Percentiles rank a stretch among this genome's conserved stretches.
Evolutionary conservation across 495 filamentous ascomycete species (phyloP).

Genomic region (Pseudotulostoma volvatum): DNA sequence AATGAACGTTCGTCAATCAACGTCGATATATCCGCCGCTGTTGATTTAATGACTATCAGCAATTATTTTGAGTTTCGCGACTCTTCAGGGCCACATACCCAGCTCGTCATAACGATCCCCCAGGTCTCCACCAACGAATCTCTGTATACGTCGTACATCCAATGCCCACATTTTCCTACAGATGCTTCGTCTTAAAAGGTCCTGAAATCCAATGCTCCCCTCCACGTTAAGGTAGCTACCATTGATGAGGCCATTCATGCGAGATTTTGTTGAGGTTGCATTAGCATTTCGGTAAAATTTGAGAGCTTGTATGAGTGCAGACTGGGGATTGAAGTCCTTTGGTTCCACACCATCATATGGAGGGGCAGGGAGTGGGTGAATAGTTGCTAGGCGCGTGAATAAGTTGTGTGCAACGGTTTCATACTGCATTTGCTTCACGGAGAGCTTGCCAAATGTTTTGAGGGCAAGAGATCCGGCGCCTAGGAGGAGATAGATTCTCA

Average conservation of each 20-base stretch:
- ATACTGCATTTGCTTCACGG: constrained; percentile 45
- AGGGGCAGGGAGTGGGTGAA: constrained; percentile 33
- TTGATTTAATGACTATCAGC: background rate
- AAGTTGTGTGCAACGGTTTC: constrained; percentile 42
- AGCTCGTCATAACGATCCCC: constrained; percentile 21
- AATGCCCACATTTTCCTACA: constrained; percentile 27
- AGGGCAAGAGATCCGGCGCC: constrained; percentile 39
- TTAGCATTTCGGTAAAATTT: constrained; percentile 25
- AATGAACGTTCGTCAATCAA: constrained; percentile 20
- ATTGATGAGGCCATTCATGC: constrained; percentile 20
- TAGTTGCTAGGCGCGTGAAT: constrained; percentile 39
- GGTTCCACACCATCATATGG: constrained; percentile 25
- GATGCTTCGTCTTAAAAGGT: constrained; percentile 21
- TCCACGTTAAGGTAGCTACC: constrained; percentile 25
- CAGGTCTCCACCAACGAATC: constrained; percentile 24
- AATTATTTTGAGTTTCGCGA: too few species aligned
- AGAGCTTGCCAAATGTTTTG: constrained; percentile 35
- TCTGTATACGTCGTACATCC: constrained; percentile 23
- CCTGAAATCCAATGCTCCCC: constrained; percentile 25
- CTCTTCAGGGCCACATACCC: too few species aligned
- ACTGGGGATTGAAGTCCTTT: constrained; percentile 29
- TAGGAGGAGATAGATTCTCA: constrained; percentile 36
- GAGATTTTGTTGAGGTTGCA: constrained; percentile 16
- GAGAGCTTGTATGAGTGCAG: constrained; percentile 23
- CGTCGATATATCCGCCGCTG: constrained; percentile 18